phyloP scores from a whole-genome alignment of 805 yeast genomes.

The Zygotorulaspora sp. region DNA sequence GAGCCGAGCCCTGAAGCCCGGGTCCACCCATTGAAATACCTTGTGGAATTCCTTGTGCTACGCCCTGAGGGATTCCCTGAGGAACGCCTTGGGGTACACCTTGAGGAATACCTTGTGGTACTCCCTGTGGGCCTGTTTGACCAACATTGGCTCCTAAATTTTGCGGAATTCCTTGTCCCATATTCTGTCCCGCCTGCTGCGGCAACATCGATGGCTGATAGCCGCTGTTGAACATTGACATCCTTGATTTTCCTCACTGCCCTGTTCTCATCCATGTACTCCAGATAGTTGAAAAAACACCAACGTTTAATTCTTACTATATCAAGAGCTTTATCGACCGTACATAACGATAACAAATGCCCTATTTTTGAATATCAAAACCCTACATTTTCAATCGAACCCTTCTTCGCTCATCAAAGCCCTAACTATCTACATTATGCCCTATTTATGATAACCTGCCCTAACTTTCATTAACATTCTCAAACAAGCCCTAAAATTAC shows the following conservation, averaged over 20 bases:
- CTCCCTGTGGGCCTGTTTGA: not conserved
- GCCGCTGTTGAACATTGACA: conserved; percentile 1
- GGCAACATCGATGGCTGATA: conserved; percentile 1
- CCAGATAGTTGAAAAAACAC: too few species aligned
- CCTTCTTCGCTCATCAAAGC: too few species aligned
- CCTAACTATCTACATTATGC: too few species aligned
- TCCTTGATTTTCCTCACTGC: not conserved
- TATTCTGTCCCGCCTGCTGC: conserved; percentile 1
- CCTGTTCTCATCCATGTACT: too few species aligned
- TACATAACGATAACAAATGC: too few species aligned
- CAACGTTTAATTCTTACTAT: too few species aligned
- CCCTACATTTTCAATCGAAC: too few species aligned
- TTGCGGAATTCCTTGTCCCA: not conserved
- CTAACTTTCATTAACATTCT: too few species aligned
- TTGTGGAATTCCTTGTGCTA: conserved; percentile 1
- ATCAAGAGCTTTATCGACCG: too few species aligned
- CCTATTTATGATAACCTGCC: too few species aligned
- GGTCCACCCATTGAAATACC: conserved; percentile 2
- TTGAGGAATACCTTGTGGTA: conserved; percentile 2
- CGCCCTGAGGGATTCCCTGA: not conserved
- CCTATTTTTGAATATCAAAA: too few species aligned
- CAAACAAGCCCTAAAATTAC: too few species aligned
- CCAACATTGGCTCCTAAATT: not conserved
- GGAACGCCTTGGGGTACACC: not conserved
- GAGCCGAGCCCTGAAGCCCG: conserved; percentile 1